phyloP scores from a whole-genome alignment of 495 filamentous ascomycete genomes.

The Hyaloscypha variabilis region DNA sequence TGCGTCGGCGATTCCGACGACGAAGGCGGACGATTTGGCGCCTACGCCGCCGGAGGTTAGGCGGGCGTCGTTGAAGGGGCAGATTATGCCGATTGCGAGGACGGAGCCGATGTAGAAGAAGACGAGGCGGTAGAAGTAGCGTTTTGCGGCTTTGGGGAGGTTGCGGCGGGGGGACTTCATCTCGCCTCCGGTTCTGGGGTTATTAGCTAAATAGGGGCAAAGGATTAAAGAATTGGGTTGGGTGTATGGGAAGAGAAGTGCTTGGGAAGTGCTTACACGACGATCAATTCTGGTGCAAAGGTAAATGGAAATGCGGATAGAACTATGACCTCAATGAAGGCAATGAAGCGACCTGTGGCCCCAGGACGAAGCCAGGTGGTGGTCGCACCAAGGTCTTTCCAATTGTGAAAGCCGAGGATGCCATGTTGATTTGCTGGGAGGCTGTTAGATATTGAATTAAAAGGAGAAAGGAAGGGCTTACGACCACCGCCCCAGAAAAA shows the following conservation, averaged over 20 bases:
- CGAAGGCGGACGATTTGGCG: slow-evolving; percentile 60
- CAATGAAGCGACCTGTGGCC: slow-evolving; percentile 41
- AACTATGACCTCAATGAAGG: slow-evolving; percentile 43
- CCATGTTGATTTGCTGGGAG: slow-evolving; percentile 47
- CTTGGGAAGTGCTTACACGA: slow-evolving; percentile 33
- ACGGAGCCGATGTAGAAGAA: slow-evolving; percentile 59
- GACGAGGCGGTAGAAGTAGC: slow-evolving; percentile 51
- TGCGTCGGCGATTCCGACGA: slow-evolving; percentile 57
- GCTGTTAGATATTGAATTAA: not conserved
- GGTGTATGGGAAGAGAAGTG: too few relatives aligned
- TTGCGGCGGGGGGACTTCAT: slow-evolving; percentile 46
- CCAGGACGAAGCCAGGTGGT: slow-evolving; percentile 36
- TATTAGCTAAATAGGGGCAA: too few relatives aligned
- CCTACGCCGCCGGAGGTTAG: slow-evolving; percentile 55
- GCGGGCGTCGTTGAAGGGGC: slow-evolving; percentile 54
- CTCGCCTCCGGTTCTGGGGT: slow-evolving; percentile 45
- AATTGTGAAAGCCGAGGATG: slow-evolving; percentile 74
- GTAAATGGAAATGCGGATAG: slow-evolving; percentile 57
- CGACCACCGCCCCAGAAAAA: slow-evolving; percentile 79
- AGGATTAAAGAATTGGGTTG: too few relatives aligned
- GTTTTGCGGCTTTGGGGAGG: slow-evolving; percentile 51
- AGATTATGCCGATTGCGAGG: slow-evolving; percentile 57
- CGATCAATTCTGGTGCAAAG: slow-evolving; percentile 57
- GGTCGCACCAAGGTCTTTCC: slow-evolving; percentile 66
- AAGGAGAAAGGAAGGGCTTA: slow-evolving; percentile 30